Base-by-base conservation (phyloP, 805 yeast genomes). In the Sugiyamaella qingdaonensis region DNA sequence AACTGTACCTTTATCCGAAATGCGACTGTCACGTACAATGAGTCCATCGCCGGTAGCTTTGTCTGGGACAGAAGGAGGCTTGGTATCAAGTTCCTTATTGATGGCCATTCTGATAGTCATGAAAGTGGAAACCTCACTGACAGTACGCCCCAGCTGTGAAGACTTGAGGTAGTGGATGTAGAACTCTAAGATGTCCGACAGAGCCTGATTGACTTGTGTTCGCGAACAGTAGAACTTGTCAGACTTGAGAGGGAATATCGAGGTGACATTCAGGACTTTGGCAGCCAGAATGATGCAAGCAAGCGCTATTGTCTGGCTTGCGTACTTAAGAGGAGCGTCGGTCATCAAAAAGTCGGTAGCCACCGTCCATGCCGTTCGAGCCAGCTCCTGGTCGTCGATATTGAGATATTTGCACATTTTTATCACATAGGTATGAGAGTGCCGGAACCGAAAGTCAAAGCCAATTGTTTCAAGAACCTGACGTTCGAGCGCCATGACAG, bases 381-480 rank as follows among this genome's bases (percentile, higher is more conserved):
- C 77, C 10, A 77, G 64, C 13, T 78, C 75, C 58, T 77, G 74
- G 19, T 75, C 72, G 11, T 82, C 56, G 1, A 68, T 65, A 31
- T 44, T 49, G 8, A 34, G 11, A 71, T 75, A 63, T 80, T 86
- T 43, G 79, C 76, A 57, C 79, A 68, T 75, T 60, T 85, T 84
- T 16, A 88, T 76, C 9, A 86, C 74, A 57, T 81, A 77, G 58
- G 80, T 82, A 65, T 88, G 96, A 27, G 81, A 76, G 48, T 80
- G 80, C 49, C 81, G 81, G 42, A 79, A 76, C 59, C 95, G 76
- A 62, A 88, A 88, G 66, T 90, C 96, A 64, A 90, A 91, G 19
- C 85, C 80, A 58, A 86, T 78, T 1, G 87, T 76, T 63, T 90
- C 96, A 58, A 91, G 72, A 48, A 90, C 73, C 63, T 81, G 83